These are phyloP conservation scores for Hypoxylon sp. DNA, from an alignment of 2,329 filamentous ascomycete genomes.

Conservation along the genomic window DNA sequence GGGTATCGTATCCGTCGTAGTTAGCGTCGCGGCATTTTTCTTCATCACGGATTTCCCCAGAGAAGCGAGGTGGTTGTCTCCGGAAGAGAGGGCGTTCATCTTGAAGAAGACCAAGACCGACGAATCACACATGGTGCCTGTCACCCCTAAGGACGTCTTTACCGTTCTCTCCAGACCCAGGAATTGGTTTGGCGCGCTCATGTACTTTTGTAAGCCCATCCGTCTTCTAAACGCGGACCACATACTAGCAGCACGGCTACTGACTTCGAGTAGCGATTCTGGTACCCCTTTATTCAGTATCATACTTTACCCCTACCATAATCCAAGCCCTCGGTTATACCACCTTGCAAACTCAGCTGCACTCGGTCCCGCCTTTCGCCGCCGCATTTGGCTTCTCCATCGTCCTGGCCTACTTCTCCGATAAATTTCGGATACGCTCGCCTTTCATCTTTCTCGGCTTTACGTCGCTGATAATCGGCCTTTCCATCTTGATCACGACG, in stretches of 20 bases:
- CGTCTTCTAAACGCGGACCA: background rate
- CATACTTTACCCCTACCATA: constrained; percentile 55
- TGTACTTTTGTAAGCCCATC: constrained; percentile 46
- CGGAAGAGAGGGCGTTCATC: constrained; percentile 51
- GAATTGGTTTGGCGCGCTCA: constrained; percentile 37
- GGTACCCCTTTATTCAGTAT: constrained; percentile 49
- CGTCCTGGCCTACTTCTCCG: constrained; percentile 33
- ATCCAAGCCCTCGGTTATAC: constrained; percentile 53
- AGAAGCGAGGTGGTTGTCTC: constrained; percentile 42
- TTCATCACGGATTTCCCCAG: constrained; percentile 42
- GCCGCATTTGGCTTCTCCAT: constrained; percentile 53
- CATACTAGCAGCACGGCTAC: background rate
- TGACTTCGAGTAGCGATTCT: constrained; percentile 10
- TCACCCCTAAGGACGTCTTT: constrained; percentile 26
- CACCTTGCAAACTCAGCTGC: constrained; percentile 52
- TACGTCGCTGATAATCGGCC: constrained; percentile 26
- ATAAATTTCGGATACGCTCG: constrained; percentile 11
- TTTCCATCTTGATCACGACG: constrained; percentile 26
- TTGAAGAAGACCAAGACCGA: constrained; percentile 22
- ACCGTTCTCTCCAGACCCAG: constrained; percentile 25
- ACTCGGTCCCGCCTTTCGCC: constrained; percentile 55
- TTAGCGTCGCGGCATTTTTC: constrained; percentile 51
- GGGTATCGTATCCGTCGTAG: constrained; percentile 50
- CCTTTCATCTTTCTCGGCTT: constrained; percentile 18
- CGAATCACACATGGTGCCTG: background rate